A percentile compares a stretch with the other conserved stretches of the same genome.
phyloP scores from a whole-genome alignment of 2,329 filamentous ascomycete genomes.

The Ascochyta rabiei region DNA sequence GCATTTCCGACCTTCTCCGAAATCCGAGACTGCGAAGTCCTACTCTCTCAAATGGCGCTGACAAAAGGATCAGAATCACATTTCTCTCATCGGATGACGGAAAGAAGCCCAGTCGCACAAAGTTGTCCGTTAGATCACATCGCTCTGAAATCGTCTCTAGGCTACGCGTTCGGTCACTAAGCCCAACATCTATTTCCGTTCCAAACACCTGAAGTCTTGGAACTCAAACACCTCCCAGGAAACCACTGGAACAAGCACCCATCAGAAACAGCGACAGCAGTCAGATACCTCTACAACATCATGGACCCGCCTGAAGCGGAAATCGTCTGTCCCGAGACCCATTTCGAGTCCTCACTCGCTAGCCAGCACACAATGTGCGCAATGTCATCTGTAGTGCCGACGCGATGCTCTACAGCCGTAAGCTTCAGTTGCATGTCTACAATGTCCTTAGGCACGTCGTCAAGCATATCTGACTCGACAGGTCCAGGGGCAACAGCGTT shows the following conservation, averaged over 20 bases:
- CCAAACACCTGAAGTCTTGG: slow-evolving; percentile 41
- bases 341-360: slow-evolving; percentile 53
- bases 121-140: background rate
- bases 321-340: slow-evolving; percentile 60
- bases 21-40: slow-evolving; percentile 7
- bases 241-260: slow-evolving; percentile 27
- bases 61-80: background rate
- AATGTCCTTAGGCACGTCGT: slow-evolving; percentile 57
- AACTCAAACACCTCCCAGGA: slow-evolving; percentile 22
- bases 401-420: slow-evolving; percentile 59
- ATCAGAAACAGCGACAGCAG: slow-evolving; percentile 19
- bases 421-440: slow-evolving; percentile 57
- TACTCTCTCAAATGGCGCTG: slow-evolving; percentile 5
- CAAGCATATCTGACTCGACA: slow-evolving; percentile 63
- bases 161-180: background rate
- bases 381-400: slow-evolving; percentile 61
- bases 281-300: slow-evolving; percentile 31
- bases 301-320: slow-evolving; percentile 59
- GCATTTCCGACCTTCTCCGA: slow-evolving; percentile 8
- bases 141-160: background rate
- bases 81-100: background rate
- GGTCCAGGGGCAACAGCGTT: slow-evolving; percentile 67
- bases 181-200: slow-evolving; percentile 16
- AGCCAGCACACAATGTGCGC: slow-evolving; percentile 63
- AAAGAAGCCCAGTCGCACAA: background rate